Evolutionary conservation across 1,139 yeast genomes (phyloP), one percentile per base, ranked within the genome.

Genomic region (Candida tropicalis): DNA sequence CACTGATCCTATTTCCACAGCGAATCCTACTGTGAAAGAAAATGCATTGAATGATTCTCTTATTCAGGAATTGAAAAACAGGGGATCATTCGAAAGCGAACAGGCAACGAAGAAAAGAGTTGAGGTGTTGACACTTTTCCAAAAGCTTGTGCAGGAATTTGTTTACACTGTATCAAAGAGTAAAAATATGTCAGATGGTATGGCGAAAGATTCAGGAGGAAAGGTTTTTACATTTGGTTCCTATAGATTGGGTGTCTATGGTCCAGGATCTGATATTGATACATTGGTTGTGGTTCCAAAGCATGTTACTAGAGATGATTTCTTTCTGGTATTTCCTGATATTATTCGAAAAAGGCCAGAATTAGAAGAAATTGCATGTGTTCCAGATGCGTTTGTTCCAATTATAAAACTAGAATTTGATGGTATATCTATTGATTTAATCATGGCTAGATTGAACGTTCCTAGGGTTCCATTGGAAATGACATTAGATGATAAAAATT

Each of bases 241-340:
- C 0, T 93, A 91, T 58, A 74, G 97, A 49, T 68, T 93, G 37
- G 99, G 99, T 1, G 99, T 93, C 5, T 89, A 91, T 66, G 97
- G 99, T 0, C 99, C 99, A 0, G 98, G 99, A 0, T 87, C 96
- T 0, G 99, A 93, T 82, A 93, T 93, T 47, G 99, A 93, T 70
- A 88, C 99, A 0, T 68, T 93, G 36, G 88, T 95, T 10, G 98
- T 93, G 13, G 97, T 87, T 5, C 99, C 99, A 2, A 91, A 91
- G 54, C 98, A 93, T 63, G 96, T 93, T 12, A 74, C 86, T 0
- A 75, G 97, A 50, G 89, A 85, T 16, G 95, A 91, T 63, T 95
- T 93, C 60, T 95, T 93, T 59, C 78, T 75, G 1, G 89, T 87
- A 0, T 90, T 93, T 65, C 86, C 75, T 32, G 75, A 78, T 36